phyloP scores from a whole-genome alignment of 2,329 filamentous ascomycete species.

The Colletotrichum nymphaeae region DNA sequence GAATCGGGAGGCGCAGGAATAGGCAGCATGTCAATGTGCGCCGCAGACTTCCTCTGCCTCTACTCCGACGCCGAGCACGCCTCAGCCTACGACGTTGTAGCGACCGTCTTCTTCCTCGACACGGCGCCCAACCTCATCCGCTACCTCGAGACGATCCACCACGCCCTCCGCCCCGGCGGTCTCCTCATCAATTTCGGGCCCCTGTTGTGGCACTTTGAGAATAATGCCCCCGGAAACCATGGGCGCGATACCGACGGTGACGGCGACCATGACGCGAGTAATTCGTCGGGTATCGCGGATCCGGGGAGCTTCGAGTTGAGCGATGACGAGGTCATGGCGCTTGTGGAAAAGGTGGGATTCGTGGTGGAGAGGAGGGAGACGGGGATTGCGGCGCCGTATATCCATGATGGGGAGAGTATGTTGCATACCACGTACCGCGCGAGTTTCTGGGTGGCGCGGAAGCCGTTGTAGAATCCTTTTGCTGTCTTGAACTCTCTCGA shows the following conservation, averaged over 20 bases:
- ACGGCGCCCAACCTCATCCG: slow-evolving; percentile 93
- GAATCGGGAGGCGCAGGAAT: slow-evolving; percentile 14
- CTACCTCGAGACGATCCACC: slow-evolving; percentile 85
- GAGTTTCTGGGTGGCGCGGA: slow-evolving; percentile 88
- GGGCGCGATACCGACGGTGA: slow-evolving; percentile 63
- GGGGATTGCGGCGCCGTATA: slow-evolving; percentile 81
- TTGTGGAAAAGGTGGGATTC: slow-evolving; percentile 84
- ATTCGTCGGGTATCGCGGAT: slow-evolving; percentile 80
- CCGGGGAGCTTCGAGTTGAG: slow-evolving; percentile 91
- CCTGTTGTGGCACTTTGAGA: slow-evolving; percentile 94
- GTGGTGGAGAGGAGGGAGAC: slow-evolving; percentile 72
- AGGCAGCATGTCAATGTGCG: slow-evolving; percentile 90
- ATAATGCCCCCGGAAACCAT: slow-evolving; percentile 71
- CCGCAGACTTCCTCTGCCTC: slow-evolving; percentile 90
- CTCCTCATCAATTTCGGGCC: slow-evolving; percentile 92
- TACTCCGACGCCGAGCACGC: slow-evolving; percentile 75
- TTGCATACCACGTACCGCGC: slow-evolving; percentile 84
- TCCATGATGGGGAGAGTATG: slow-evolving; percentile 88
- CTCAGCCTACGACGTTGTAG: slow-evolving; percentile 81
- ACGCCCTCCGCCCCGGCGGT: slow-evolving; percentile 82
- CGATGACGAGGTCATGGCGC: slow-evolving; percentile 84
- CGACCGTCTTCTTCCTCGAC: slow-evolving; percentile 95
- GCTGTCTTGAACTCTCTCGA: too few species aligned
- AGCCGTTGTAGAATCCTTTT: slow-evolving; percentile 52
- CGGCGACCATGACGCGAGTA: slow-evolving; percentile 59